These are phyloP conservation scores for Aechmea fasciata DNA, from an alignment of 176 grass and related monocot genomes.

Conservation along the genomic window DNA sequence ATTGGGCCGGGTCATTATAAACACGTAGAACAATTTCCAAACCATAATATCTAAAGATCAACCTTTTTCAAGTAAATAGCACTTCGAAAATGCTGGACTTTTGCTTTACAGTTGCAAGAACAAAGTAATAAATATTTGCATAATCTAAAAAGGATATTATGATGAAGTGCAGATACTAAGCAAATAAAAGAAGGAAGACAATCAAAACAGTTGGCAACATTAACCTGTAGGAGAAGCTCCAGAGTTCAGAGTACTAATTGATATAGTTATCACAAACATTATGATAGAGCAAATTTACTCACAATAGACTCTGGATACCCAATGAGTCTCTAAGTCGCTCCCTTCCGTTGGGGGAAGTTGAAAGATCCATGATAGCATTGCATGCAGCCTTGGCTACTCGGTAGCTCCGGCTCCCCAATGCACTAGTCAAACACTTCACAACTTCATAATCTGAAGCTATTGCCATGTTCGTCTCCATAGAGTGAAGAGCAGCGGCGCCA, in stretches of 20 bases:
- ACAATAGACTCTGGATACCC: slow-evolving; percentile 46
- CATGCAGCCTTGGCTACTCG: slow-evolving; percentile 20
- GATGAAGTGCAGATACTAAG: not conserved
- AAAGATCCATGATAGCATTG: slow-evolving; percentile 28
- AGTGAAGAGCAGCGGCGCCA: slow-evolving; percentile 37
- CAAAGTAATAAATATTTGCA: not conserved
- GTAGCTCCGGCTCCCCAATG: slow-evolving; percentile 24
- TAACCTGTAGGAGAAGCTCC: not conserved
- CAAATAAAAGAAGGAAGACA: not conserved
- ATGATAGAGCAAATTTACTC: slow-evolving; percentile 15
- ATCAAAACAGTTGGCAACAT: not conserved
- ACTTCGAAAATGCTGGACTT: not conserved
- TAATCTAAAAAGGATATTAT: not conserved
- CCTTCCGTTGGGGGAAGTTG: slow-evolving; percentile 30
- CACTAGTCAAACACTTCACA: slow-evolving; percentile 22
- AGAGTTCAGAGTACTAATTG: not conserved
- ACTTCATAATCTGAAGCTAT: slow-evolving; percentile 36
- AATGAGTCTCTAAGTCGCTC: slow-evolving; percentile 27
- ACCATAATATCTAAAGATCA: no score
- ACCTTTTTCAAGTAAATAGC: no score
- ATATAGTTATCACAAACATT: not conserved
- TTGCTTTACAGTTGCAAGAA: not conserved
- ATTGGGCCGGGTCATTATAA: no score
- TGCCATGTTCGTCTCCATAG: slow-evolving; percentile 26
- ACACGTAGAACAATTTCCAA: no score